phyloP scores from a whole-genome alignment of 371 early-diverging fungal genomes.

The Gilbertella persicaria region DNA sequence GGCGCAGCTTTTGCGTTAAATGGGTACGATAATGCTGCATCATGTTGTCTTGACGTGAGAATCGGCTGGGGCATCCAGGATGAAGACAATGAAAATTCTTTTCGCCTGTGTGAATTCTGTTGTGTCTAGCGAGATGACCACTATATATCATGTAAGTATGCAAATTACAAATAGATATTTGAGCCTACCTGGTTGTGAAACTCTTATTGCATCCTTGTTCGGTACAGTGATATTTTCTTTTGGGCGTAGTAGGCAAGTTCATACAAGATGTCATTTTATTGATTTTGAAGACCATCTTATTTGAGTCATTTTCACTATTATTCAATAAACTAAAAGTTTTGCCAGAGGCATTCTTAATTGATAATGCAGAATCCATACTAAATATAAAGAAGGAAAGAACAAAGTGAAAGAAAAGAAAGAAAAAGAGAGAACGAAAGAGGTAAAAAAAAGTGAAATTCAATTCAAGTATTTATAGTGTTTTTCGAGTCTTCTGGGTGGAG shows the following conservation, averaged over 20 bases:
- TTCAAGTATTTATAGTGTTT: neutral
- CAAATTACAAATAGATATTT: neutral
- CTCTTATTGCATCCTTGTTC: constrained; percentile 58
- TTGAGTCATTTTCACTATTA: neutral
- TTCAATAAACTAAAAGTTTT: constrained; percentile 17
- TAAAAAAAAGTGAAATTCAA: neutral
- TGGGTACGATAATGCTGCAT: constrained; percentile 86
- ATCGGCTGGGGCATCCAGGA: constrained; percentile 77
- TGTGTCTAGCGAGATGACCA: constrained; percentile 85
- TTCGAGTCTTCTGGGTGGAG: too few species aligned
- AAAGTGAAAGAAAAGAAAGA: neutral
- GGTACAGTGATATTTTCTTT: constrained; percentile 50
- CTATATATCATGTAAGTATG: constrained; percentile 32
- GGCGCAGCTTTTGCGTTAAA: constrained; percentile 66
- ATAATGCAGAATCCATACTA: constrained; percentile 10
- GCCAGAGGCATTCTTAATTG: constrained; percentile 16
- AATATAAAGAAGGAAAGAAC: neutral
- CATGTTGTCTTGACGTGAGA: constrained; percentile 89
- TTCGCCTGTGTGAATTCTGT: constrained; percentile 88
- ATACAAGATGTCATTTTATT: constrained; percentile 8
- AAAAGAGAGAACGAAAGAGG: neutral
- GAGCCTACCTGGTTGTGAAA: constrained; percentile 60
- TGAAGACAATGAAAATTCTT: constrained; percentile 83
- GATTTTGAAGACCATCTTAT: neutral
- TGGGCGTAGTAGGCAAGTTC: constrained; percentile 4